Evolutionary conservation across 2,329 filamentous ascomycete species (phyloP), one percentile per base, ranked within the genome.

Genomic region (Ascochyta clinopodiicola): DNA sequence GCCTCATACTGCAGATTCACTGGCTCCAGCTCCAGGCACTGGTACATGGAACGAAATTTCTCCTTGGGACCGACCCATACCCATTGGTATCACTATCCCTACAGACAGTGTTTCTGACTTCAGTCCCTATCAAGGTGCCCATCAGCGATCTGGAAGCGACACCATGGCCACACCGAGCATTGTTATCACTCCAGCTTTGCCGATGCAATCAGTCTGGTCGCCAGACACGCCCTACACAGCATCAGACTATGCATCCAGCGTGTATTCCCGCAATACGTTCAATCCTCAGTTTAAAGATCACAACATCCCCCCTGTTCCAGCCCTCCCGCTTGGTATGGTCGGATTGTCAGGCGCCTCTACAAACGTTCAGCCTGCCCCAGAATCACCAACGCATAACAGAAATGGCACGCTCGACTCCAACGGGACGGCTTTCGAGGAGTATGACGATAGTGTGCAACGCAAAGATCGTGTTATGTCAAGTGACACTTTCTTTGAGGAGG

Each of bases 401-500:
- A 71, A 71, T 25, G 68, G 71, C 49, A 75, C 72, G 1, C 56
- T 71, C 4, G 71, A 74, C 48, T 76, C 77, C 43, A 68, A 66
- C 6, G 69, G 66, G 8, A 76, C 75, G 13, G 66, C 71, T 3
- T 79, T 79, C 51, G 80, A 80, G 34, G 81, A 85, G n/a, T 80
- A 84, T 2, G 81, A 84, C 19, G 77, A 79, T 21, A 62, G 72
- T 6, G 77, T 79, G 22, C 79, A 75, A 58, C 60, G 59, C 6
- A 75, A 77, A 64, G 69, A 76, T 42, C 69, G 75, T 0, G 74
- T 77, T 5, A 79, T 77, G 35, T 88, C 86, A 0, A 85, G 86
- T 0, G 84, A 82, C 52, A 91, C 88, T 0, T 78, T 89, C 1
- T 91, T 91, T 61, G 88, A 91, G 67, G 88, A 91, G 67, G 88